phyloP scores from a whole-genome alignment of 2,329 filamentous ascomycete species.

The Byssoonygena ceratinophila region DNA sequence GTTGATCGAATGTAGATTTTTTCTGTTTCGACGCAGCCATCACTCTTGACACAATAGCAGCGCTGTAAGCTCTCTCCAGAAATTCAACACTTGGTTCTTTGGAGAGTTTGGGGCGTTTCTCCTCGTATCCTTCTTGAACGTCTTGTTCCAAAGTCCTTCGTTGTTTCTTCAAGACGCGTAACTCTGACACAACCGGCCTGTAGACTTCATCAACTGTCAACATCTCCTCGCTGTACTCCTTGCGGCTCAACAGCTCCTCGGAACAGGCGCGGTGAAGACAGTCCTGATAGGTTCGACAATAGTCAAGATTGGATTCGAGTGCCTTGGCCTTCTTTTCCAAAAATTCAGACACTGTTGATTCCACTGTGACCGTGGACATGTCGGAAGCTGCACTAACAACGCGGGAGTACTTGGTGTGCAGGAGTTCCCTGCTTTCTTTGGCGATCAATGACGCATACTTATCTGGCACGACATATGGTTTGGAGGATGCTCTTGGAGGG shows the following conservation, averaged over 20 bases:
- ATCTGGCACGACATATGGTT: too few species aligned
- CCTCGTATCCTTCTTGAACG: background rate
- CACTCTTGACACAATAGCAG: background rate
- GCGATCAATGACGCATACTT: too few species aligned
- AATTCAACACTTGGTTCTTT: background rate
- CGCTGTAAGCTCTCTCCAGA: conserved; percentile 7
- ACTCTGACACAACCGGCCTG: background rate
- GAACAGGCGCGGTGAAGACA: background rate
- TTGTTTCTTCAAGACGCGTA: conserved; percentile 5
- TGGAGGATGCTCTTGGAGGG: too few species aligned
- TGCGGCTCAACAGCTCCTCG: background rate
- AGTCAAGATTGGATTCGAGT: background rate
- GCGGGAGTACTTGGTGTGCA: background rate
- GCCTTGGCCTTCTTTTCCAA: background rate
- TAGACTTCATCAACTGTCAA: background rate
- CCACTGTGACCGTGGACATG: background rate
- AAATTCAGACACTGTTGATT: background rate
- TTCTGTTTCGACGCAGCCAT: conserved; percentile 9
- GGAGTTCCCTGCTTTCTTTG: too few species aligned
- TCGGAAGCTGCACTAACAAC: background rate
- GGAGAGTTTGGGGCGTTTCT: background rate
- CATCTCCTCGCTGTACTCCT: background rate
- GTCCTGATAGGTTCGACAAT: background rate
- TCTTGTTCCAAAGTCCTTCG: conserved; percentile 7
- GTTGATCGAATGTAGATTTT: conserved; percentile 2